phyloP scores from a whole-genome alignment of 352 stramenopile genomes.

The Globisporangium splendens region DNA sequence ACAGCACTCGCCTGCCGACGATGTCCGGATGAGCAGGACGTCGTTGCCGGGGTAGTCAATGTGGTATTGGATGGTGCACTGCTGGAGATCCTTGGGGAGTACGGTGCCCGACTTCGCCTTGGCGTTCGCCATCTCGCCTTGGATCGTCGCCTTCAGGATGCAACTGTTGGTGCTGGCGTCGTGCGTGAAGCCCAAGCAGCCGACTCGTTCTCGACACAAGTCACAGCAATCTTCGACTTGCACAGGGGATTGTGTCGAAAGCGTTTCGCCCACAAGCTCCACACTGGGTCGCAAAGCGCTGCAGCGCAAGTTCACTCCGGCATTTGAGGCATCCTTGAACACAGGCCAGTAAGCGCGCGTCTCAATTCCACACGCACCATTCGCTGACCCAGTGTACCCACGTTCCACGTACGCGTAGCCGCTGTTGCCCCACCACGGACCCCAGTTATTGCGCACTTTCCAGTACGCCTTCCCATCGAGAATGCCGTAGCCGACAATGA shows the following conservation, averaged over 20 bases:
- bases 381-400: not conserved
- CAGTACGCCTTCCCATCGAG: not conserved
- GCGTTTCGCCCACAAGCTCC: not conserved
- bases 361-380: not conserved
- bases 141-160: no score
- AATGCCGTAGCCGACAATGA: conserved; percentile 29
- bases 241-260: not conserved
- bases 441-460: conserved; percentile 10
- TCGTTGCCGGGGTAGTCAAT: no score
- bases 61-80: no score
- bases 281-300: not conserved
- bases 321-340: conserved; percentile 1
- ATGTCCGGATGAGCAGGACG: no score
- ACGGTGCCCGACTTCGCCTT: no score
- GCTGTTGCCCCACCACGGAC: conserved; percentile 28
- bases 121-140: no score
- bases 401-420: conserved; percentile 31
- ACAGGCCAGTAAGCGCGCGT: not conserved
- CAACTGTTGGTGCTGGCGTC: no score
- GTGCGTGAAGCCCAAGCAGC: no score
- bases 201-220: not conserved
- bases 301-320: conserved; percentile 2
- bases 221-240: conserved; percentile 5
- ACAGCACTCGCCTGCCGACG: no score
- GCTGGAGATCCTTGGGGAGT: no score